Conservation (phyloP, 2,329 filamentous ascomycete genomes). For the Lasiodiplodia gonubiensis region DNA sequence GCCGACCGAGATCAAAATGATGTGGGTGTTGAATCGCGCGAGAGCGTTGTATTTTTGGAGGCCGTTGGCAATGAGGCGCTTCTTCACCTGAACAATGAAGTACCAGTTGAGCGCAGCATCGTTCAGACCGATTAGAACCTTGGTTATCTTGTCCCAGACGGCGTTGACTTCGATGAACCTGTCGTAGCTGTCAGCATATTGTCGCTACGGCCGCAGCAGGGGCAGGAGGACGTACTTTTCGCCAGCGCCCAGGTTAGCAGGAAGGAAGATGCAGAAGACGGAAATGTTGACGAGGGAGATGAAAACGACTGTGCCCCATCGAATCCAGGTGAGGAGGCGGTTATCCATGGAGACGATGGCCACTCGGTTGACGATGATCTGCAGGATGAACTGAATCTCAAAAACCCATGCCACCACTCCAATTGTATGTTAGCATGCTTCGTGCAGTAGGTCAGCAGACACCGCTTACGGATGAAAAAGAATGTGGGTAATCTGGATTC, state of each 20-base stretch:
- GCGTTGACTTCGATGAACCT: conserved; percentile 33
- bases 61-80: conserved; percentile 37
- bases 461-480: conserved; percentile 25
- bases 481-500: conserved; percentile 14
- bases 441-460: not conserved
- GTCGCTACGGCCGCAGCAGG: no score
- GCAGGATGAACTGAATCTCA: conserved; percentile 42
- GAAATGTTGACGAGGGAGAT: conserved; percentile 40
- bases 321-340: conserved; percentile 30
- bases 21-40: conserved; percentile 37
- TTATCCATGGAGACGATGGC: conserved; percentile 35
- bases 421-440: not conserved
- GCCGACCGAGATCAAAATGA: conserved; percentile 37
- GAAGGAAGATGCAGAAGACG: conserved; percentile 40
- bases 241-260: conserved; percentile 36
- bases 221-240: conserved; percentile 30
- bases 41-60: conserved; percentile 38
- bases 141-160: conserved; percentile 33
- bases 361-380: conserved; percentile 42
- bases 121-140: conserved; percentile 36
- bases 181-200: not conserved
- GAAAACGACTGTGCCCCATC: conserved; percentile 32
- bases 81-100: conserved; percentile 37
- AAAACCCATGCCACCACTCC: conserved; percentile 50
- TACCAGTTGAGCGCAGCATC: conserved; percentile 39